These are phyloP conservation scores for Sutorius australiensis DNA, from an alignment of 768 basidiomycete genomes.

Conservation along the genomic window DNA sequence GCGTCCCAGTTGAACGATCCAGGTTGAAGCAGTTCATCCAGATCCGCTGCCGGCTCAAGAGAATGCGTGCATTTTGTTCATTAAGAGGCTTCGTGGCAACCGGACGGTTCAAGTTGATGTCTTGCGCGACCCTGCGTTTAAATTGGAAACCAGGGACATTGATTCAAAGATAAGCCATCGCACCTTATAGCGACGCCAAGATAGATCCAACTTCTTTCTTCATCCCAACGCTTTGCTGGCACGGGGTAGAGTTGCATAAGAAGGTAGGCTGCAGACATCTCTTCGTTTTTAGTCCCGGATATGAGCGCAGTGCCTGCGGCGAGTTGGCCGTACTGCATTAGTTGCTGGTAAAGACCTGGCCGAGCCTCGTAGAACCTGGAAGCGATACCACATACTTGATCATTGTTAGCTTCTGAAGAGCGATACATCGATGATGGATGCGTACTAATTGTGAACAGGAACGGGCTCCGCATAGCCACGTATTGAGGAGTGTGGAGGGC, in stretches of 20 bases:
- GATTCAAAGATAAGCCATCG: conserved; percentile 11
- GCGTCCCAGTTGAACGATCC: conserved; percentile 82
- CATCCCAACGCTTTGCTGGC: conserved; percentile 78
- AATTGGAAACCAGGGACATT: conserved; percentile 4
- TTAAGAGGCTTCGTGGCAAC: conserved; percentile 69
- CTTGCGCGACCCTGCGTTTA: conserved; percentile 70
- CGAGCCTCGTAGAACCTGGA: conserved; percentile 76
- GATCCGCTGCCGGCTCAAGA: conserved; percentile 83
- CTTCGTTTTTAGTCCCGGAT: conserved; percentile 74
- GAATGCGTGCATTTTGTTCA: conserved; percentile 78
- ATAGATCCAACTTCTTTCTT: conserved; percentile 87
- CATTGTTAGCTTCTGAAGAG: conserved; percentile 5
- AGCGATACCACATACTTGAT: conserved; percentile 78
- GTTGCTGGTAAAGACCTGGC: conserved; percentile 62
- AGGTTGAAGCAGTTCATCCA: conserved; percentile 92
- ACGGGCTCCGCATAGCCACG: conserved; percentile 81
- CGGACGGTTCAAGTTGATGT: conserved; percentile 83
- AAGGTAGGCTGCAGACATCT: conserved; percentile 82
- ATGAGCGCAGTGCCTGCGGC: conserved; percentile 77
- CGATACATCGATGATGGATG: conserved; percentile 17
- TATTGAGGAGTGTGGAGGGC: conserved; percentile 79
- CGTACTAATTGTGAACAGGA: conserved; percentile 88
- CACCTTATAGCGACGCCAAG: conserved; percentile 86
- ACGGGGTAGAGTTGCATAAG: conserved; percentile 73
- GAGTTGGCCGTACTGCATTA: conserved; percentile 72